Base-by-base conservation (phyloP, 1,139 yeast genomes). In the Geotrichum cucujoidarum region DNA sequence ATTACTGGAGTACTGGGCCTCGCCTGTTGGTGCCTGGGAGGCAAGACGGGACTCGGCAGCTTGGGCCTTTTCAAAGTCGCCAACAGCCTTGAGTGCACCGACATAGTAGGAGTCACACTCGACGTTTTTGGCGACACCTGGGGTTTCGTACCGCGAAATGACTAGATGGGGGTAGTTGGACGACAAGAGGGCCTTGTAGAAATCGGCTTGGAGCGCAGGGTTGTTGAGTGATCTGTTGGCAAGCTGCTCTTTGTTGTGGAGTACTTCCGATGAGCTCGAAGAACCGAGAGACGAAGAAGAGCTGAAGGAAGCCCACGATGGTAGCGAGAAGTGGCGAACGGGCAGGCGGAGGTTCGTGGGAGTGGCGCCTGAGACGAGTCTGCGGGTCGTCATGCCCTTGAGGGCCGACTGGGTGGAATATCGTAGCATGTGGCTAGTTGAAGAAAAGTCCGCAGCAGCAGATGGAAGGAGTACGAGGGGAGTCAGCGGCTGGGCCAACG, bases 161-260 rank as follows among this genome's bases (percentile, higher is more conserved):
- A 92, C 96, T 49, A 92, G 81, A 57, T 89, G 95, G 10, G 98
- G 97, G 63, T 89, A 90, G 67, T 85, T 84, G 45, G 90, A 77
- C 49, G 78, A 78, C 57, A 92, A 66, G 47, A 90, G 70, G 20
- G 80, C 74, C 55, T 76, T 76, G 70, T 92, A 92, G 59, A 92
- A 90, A 51, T 79, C 83, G 1, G 94, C 89, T 67, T 92, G 98
- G 8, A 78, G 74, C 4, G 61, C 69, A 1, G 97, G 75, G 64
- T 86, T 83, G 40, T 73, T 68, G 45, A 86, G 66, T 50, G 84
- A 83, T 51, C 74, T 70, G 66, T 92, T 92, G 40, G 98, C 98
- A 20, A 75, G 71, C 63, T 83, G 88, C 64, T 92, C 98, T 31
- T 43, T 25, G 6, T 40, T 11, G 16, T 35, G 48, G 13, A 50